A percentile compares a stretch with the other conserved stretches of the same genome.
Evolutionary conservation across 352 stramenopile genomes (phyloP).

Genomic region (Bremia lactucae): DNA sequence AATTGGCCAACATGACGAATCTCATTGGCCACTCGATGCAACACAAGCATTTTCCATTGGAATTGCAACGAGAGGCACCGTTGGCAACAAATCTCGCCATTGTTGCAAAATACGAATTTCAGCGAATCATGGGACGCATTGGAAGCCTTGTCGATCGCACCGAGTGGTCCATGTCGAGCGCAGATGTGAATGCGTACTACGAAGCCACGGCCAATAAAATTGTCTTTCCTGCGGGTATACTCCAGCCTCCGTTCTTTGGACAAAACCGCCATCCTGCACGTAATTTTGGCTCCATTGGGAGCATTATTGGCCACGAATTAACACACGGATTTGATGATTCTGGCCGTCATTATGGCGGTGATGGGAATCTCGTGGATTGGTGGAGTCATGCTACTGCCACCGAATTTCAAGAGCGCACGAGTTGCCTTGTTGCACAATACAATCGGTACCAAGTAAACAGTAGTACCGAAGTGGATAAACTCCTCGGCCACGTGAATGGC

Average conservation of each 20-base stretch:
- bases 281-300: constrained; percentile 91
- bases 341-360: constrained; percentile 79
- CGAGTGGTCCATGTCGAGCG: constrained; percentile 87
- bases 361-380: constrained; percentile 89
- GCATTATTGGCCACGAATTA: constrained; percentile 92
- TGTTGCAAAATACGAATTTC: constrained; percentile 35
- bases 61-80: constrained; percentile 25
- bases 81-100: constrained; percentile 40
- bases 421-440: constrained; percentile 67
- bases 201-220: constrained; percentile 79
- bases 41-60: constrained; percentile 45
- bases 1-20: constrained; percentile 77
- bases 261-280: constrained; percentile 67
- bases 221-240: constrained; percentile 92
- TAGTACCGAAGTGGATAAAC: constrained; percentile 20
- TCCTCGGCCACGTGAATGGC: constrained; percentile 62
- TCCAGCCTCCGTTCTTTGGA: constrained; percentile 92
- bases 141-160: constrained; percentile 39
- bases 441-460: constrained; percentile 32
- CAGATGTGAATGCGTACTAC: constrained; percentile 89
- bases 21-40: constrained; percentile 49
- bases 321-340: constrained; percentile 93
- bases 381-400: constrained; percentile 81
- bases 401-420: constrained; percentile 53
- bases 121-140: constrained; percentile 27